Conservation (phyloP, 805 yeast genomes). For the Starmerella riodocensis region DNA sequence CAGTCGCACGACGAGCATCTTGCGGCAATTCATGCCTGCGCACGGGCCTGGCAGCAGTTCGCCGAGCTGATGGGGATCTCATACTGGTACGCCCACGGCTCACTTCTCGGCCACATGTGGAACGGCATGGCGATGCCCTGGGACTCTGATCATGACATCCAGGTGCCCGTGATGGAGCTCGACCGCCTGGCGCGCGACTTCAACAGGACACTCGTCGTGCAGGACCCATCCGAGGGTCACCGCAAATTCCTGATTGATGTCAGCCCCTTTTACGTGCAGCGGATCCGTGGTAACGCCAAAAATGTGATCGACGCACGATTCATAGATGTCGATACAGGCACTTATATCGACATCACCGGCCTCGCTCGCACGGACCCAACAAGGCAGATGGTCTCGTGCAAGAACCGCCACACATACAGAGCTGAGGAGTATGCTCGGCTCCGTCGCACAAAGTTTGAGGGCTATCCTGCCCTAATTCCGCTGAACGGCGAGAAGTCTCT, state of each 20-base stretch:
- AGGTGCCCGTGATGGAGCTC: slow-evolving; percentile 38
- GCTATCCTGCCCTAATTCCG: slow-evolving; percentile 38
- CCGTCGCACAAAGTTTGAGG: slow-evolving; percentile 45
- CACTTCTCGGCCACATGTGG: slow-evolving; percentile 38
- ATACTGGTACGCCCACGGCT: slow-evolving; percentile 40
- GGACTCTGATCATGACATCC: slow-evolving; percentile 40
- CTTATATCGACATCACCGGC: slow-evolving; percentile 48
- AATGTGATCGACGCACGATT: slow-evolving; percentile 44
- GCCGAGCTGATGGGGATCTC: slow-evolving; percentile 33
- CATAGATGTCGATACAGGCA: slow-evolving; percentile 48
- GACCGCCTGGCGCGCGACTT: slow-evolving; percentile 35
- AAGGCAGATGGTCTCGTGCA: slow-evolving; percentile 31
- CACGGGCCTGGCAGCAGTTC: slow-evolving; percentile 38
- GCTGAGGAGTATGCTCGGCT: slow-evolving; percentile 42
- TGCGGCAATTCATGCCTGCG: slow-evolving; percentile 38
- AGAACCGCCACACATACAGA: slow-evolving; percentile 43
- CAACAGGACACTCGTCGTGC: slow-evolving; percentile 36
- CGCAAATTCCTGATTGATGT: slow-evolving; percentile 38
- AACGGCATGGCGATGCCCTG: slow-evolving; percentile 41
- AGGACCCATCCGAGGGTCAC: slow-evolving; percentile 35
- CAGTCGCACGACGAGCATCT: slow-evolving; percentile 30
- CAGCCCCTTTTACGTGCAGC: slow-evolving; percentile 37
- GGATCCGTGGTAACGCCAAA: slow-evolving; percentile 36
- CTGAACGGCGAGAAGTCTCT: slow-evolving; percentile 28
- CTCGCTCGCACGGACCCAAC: slow-evolving; percentile 22